Base-by-base conservation (phyloP, 495 filamentous ascomycete genomes). In the Chlorociboria aeruginascens region DNA sequence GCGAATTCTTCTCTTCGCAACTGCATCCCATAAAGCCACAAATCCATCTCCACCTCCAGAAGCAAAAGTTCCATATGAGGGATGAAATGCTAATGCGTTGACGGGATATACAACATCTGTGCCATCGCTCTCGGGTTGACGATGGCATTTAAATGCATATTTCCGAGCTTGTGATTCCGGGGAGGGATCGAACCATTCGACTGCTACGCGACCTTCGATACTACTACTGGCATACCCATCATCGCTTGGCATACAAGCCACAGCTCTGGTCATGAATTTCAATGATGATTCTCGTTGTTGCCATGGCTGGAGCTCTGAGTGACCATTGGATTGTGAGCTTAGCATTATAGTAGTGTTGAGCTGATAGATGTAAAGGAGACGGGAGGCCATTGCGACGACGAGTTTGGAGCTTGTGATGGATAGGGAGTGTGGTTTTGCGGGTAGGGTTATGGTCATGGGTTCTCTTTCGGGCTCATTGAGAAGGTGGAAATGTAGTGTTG, bases 101-200 rank as follows among this genome's bases (percentile, higher is more conserved):
- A 98, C 90, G 0, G 92, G 92, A 59, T 92, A 98, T 7, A 98
- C 87, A 8, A 96, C 72, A 61, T 98, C 92, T 7, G 81, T 69
- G 29, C 81, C 83, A 39, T 85, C 78, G 10, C 36, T 42, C 17
- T 48, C 40, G 12, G 52, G 49, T 63, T 92, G 83, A 9, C 92
- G 80, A 66, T 98, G 92, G 66, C 92, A 98, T 62, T 98, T 98
- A 73, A 98, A 98, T 8, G 92, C 92, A 69, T 96, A 98, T 58
- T 95, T 97, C 47, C 89, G 73, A 13, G 83, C 82, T 63, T 96
- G 87, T 3, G 85, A 88, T 58, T 85, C 80, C 30, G 78, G 69
- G 7, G 78, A 83, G 10, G 89, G 82, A 59, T 96, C 92, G 67
- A 97, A 96, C 85, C 89, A 97, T 60, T 98, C 92, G 1, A 98